Evolutionary conservation across 768 basidiomycete species (phyloP).

Genomic region (Hygrocybe punicea): DNA sequence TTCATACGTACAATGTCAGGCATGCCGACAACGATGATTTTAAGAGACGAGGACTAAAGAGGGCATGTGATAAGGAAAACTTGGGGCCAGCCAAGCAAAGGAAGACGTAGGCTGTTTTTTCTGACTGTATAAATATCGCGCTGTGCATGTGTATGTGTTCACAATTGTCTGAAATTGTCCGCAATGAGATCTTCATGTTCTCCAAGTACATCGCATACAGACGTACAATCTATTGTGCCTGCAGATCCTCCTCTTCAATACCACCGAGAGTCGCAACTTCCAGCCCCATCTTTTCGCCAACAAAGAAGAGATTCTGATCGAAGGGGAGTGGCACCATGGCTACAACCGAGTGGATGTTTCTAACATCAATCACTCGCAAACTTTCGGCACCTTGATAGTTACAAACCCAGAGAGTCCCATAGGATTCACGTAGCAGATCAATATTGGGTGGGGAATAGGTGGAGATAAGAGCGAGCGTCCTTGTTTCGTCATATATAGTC

Average conservation of each 20-base stretch:
- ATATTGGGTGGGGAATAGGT: constrained; percentile 2
- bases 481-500: constrained; percentile 10
- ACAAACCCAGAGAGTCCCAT: constrained; percentile 3
- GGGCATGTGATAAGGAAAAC: neutral
- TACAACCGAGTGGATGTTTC: constrained; percentile 8
- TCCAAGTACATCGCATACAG: too few relatives aligned
- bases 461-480: constrained; percentile 9
- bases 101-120: neutral
- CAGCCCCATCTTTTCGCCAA: constrained; percentile 4
- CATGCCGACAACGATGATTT: neutral
- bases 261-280: neutral
- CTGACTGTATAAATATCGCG: too few relatives aligned
- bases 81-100: neutral
- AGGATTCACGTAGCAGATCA: constrained; percentile 9
- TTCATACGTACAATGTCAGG: neutral
- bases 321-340: constrained; percentile 7
- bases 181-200: too few relatives aligned
- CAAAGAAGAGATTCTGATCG: neutral
- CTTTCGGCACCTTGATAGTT: neutral
- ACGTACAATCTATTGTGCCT: too few relatives aligned
- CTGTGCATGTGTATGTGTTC: too few relatives aligned
- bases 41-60: neutral
- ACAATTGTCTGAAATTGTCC: too few relatives aligned
- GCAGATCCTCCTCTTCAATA: neutral
- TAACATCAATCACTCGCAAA: constrained; percentile 4